Percentiles rank a stretch among this genome's conserved stretches.
Evolutionary conservation across 345 rosid genomes (phyloP).

Genomic region (Gossypium turneri): DNA sequence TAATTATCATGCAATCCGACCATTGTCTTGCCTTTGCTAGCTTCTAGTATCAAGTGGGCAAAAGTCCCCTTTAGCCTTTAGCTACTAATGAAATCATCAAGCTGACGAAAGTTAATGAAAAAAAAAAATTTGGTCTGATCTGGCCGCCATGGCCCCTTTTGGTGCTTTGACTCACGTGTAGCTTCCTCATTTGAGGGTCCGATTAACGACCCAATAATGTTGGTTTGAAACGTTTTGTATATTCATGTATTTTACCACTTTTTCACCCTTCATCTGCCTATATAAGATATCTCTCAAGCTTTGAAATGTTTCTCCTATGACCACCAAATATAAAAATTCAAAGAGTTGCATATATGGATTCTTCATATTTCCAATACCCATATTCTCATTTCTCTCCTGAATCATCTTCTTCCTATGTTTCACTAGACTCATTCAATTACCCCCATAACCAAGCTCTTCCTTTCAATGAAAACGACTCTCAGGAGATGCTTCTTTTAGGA

Average conservation of each 20-base stretch:
- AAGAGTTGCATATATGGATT: neutral
- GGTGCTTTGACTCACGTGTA: slow-evolving; percentile 55
- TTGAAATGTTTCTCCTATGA: slow-evolving; percentile 6
- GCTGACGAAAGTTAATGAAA: slow-evolving; percentile 1
- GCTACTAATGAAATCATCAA: slow-evolving; percentile 18
- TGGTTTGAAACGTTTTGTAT: neutral
- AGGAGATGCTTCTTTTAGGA: slow-evolving; percentile 7
- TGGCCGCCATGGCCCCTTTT: slow-evolving; percentile 34
- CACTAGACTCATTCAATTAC: slow-evolving; percentile 12
- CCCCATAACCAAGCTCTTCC: slow-evolving; percentile 34
- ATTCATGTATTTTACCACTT: slow-evolving; percentile 28
- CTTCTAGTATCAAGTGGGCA: neutral
- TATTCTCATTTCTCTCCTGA: neutral
- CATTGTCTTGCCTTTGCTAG: neutral
- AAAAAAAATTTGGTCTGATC: neutral
- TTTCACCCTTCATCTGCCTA: neutral
- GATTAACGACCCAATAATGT: slow-evolving; percentile 27
- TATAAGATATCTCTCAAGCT: slow-evolving; percentile 5
- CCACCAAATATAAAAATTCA: slow-evolving; percentile 5
- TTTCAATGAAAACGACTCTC: slow-evolving; percentile 28
- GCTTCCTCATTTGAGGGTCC: slow-evolving; percentile 21
- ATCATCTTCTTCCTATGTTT: slow-evolving; percentile 15
- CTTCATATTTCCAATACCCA: neutral
- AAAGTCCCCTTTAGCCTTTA: neutral
- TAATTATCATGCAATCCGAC: neutral